Base-by-base conservation (phyloP, 805 yeast genomes). In the Monosporozyma servazzii region DNA sequence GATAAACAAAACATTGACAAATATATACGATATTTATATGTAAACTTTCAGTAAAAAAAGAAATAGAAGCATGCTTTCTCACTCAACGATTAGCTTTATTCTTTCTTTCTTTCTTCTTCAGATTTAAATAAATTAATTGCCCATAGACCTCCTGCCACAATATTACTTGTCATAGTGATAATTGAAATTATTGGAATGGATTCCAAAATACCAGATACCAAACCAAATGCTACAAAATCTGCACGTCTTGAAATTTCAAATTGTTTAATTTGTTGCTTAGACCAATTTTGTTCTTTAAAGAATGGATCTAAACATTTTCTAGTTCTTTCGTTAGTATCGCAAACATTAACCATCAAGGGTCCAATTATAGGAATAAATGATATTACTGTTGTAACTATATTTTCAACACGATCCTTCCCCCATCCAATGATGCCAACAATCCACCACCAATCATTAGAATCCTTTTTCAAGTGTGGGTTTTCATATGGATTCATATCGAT, bases 121-220 rank as follows among this genome's bases (percentile, higher is more conserved):
- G 9, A 31, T 5, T 37, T 39, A 7, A 46, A 23, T 18, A 52
- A 25, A 5, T 40, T 18, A 30, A 51, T 20, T 3, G 80, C 81
- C 88, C 88, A 83, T 45, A 80, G 63, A 0, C 87, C 86, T 10
- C 82, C 82, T 5, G 85, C 88, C 3, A 78, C 69, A 2, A 75
- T 75, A 62, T 80, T 79, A 9, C 87, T 79, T 54, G 79, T 77
- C 56, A 75, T 71, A 53, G 83, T 80, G 36, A 80, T 66, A 11
- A 79, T 67, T 31, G 79, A 76, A 2, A 80, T 51, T 21, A 79
- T 53, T 1, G 88, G 88, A 10, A 80, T 66, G 54, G 72, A 66
- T 57, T 82, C 87, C 37, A 83, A 60, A 1, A 75, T 27, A 31
- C 75, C 71, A 1, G 82, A 74, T 15, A 73, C 66, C 33, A 79